These are phyloP conservation scores for Monilinia aucupariae DNA, from an alignment of 2,329 filamentous ascomycete genomes.

Conservation along the genomic window DNA sequence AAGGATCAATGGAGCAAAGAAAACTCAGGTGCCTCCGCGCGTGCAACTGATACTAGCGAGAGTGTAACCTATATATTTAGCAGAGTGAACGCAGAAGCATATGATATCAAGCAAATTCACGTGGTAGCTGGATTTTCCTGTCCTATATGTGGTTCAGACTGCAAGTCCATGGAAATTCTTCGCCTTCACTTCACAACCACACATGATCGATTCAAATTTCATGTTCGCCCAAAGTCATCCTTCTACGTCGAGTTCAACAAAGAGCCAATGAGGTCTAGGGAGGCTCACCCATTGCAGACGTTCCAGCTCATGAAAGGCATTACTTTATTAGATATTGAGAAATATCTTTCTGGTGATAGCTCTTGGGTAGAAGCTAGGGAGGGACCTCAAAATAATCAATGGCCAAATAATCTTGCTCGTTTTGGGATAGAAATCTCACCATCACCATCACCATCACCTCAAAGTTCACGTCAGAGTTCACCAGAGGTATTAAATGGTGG, in stretches of 20 bases:
- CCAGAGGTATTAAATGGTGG: constrained; percentile 28
- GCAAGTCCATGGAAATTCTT: constrained; percentile 23
- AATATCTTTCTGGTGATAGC: constrained; percentile 42
- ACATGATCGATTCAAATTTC: constrained; percentile 29
- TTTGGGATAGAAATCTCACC: constrained; percentile 21
- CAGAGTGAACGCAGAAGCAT: constrained; percentile 24
- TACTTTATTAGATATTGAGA: constrained; percentile 43
- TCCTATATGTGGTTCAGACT: constrained; percentile 25
- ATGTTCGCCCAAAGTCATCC: constrained; percentile 39
- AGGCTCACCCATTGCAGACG: constrained; percentile 35
- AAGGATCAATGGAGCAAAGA: constrained; percentile 41
- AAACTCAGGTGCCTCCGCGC: constrained; percentile 20
- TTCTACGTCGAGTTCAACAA: constrained; percentile 35
- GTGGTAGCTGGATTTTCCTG: constrained; percentile 26
- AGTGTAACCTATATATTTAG: constrained; percentile 28
- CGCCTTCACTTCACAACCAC: constrained; percentile 28
- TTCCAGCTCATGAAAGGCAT: constrained; percentile 42
- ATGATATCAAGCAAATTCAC: constrained; percentile 24
- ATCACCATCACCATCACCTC: constrained; percentile 29
- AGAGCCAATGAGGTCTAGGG: constrained; percentile 28
- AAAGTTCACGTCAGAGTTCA: constrained; percentile 28
- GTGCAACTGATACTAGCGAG: constrained; percentile 25
- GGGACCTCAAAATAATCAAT: constrained; percentile 37
- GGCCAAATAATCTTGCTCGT: constrained; percentile 19
- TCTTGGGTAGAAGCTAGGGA: constrained; percentile 43